phyloP scores from a whole-genome alignment of 1,284 basidiomycete genomes.

The Polyporus tsugae region DNA sequence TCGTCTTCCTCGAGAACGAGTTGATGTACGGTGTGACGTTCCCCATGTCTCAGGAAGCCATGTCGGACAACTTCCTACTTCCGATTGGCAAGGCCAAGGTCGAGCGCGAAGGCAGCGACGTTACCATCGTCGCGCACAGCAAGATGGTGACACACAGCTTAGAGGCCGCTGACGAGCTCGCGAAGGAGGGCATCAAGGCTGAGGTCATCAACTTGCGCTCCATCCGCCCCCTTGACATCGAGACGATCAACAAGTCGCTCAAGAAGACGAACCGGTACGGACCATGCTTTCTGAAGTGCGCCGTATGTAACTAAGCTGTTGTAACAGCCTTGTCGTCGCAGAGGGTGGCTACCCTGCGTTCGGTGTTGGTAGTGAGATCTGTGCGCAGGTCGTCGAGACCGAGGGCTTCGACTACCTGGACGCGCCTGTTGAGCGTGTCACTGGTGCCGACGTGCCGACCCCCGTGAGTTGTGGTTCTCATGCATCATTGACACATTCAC shows the following conservation, averaged over 20 bases:
- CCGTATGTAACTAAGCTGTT: background rate
- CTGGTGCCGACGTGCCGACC: slow-evolving; percentile 96
- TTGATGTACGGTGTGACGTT: slow-evolving; percentile 98
- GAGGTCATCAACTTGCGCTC: slow-evolving; percentile 98
- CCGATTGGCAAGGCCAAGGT: slow-evolving; percentile 99
- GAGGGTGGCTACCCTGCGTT: slow-evolving; percentile 99
- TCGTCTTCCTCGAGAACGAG: slow-evolving; percentile 99
- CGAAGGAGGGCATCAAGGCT: slow-evolving; percentile 96
- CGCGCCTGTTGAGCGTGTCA: slow-evolving; percentile 96
- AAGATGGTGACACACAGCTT: slow-evolving; percentile 94
- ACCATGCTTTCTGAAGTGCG: background rate
- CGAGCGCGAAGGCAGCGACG: slow-evolving; percentile 91
- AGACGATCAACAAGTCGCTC: slow-evolving; percentile 94
- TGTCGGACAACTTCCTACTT: slow-evolving; percentile 94
- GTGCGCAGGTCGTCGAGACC: slow-evolving; percentile 95
- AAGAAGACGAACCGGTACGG: slow-evolving; percentile 96
- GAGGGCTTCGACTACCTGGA: slow-evolving; percentile 98
- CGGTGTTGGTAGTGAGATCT: slow-evolving; percentile 98
- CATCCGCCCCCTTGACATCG: slow-evolving; percentile 96
- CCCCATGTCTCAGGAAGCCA: slow-evolving; percentile 94
- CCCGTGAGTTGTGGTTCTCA: slow-evolving; percentile 67
- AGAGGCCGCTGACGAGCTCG: slow-evolving; percentile 92
- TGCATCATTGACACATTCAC: background rate
- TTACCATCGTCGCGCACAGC: slow-evolving; percentile 97
- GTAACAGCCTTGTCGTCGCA: slow-evolving; percentile 83